phyloP scores from a whole-genome alignment of 208 protist species.

The Trypanosomatidae sp. region DNA sequence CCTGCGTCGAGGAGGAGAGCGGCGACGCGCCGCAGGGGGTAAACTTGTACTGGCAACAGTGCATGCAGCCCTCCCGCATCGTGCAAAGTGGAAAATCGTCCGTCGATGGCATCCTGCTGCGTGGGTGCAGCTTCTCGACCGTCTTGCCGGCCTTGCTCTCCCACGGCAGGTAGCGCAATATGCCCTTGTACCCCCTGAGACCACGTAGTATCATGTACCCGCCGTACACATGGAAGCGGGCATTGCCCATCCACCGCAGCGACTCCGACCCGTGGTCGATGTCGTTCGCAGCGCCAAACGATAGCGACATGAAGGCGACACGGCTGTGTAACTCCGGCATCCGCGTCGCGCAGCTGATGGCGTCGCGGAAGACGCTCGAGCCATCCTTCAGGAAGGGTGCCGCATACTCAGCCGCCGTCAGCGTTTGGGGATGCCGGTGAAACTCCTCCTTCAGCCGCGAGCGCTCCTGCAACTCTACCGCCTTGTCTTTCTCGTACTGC shows the following conservation, averaged over 20 bases:
- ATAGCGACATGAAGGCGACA: slow-evolving; percentile 87
- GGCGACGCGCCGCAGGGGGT: slow-evolving; percentile 9
- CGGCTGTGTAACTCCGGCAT: slow-evolving; percentile 50
- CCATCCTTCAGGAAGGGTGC: slow-evolving; percentile 54
- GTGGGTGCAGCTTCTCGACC: slow-evolving; percentile 58
- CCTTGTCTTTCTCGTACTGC: slow-evolving; percentile 23
- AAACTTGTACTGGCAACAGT: slow-evolving; percentile 51
- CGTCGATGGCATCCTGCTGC: slow-evolving; percentile 38
- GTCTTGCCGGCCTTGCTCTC: slow-evolving; percentile 29
- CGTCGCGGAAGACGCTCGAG: slow-evolving; percentile 39
- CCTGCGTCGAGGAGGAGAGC: slow-evolving; percentile 11
- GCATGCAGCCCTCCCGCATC: slow-evolving; percentile 51
- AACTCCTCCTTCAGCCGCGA: neutral
- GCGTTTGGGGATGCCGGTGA: neutral
- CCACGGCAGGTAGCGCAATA: slow-evolving; percentile 84
- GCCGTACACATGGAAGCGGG: slow-evolving; percentile 76
- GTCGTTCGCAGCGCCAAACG: slow-evolving; percentile 79
- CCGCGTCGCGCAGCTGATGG: slow-evolving; percentile 33
- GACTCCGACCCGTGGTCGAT: slow-evolving; percentile 86
- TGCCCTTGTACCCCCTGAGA: slow-evolving; percentile 43
- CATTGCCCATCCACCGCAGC: slow-evolving; percentile 86
- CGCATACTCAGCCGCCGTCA: slow-evolving; percentile 11
- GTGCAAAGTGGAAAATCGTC: slow-evolving; percentile 64
- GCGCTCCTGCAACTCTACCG: slow-evolving; percentile 27
- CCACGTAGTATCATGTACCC: slow-evolving; percentile 64